These are phyloP conservation scores for Fonsecaea pedrosoi DNA, from an alignment of 2,329 filamentous ascomycete species.

Conservation along the genomic window DNA sequence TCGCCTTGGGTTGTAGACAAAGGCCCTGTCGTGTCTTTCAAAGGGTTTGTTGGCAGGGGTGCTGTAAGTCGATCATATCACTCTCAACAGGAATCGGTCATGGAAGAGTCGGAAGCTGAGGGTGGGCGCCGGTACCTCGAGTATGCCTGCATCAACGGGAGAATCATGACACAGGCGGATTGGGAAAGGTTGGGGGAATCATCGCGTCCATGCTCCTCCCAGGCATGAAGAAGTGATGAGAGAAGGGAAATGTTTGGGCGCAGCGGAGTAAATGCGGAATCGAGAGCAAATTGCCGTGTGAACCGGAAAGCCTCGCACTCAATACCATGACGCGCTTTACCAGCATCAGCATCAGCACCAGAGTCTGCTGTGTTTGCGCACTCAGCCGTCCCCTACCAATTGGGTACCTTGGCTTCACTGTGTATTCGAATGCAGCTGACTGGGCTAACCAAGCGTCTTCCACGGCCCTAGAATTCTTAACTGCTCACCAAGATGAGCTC, in stretches of 20 bases:
- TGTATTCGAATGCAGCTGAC: not conserved
- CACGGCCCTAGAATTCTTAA: not conserved
- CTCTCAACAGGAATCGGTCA: not conserved
- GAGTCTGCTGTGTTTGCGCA: not conserved
- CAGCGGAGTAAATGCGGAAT: constrained; percentile 2
- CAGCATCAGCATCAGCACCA: not conserved
- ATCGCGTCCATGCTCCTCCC: not conserved
- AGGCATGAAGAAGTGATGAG: not conserved
- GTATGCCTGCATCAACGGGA: constrained; percentile 1
- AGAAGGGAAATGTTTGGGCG: not conserved
- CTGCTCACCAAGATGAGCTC: not conserved
- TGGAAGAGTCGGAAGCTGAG: not conserved
- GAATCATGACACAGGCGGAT: not conserved
- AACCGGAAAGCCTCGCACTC: not conserved
- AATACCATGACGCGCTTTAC: not conserved
- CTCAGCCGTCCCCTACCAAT: not conserved
- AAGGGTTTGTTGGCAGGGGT: not conserved
- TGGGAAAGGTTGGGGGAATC: not conserved
- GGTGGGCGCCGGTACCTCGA: not conserved
- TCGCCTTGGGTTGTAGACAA: not conserved
- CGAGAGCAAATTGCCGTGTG: constrained; percentile 5
- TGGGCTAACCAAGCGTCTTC: not conserved
- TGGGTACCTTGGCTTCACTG: not conserved
- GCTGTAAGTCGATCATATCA: not conserved
- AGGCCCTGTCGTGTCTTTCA: not conserved